Evolutionary conservation across 768 basidiomycete species (phyloP).

Genomic region (Gloeopeniophorella convolvens): DNA sequence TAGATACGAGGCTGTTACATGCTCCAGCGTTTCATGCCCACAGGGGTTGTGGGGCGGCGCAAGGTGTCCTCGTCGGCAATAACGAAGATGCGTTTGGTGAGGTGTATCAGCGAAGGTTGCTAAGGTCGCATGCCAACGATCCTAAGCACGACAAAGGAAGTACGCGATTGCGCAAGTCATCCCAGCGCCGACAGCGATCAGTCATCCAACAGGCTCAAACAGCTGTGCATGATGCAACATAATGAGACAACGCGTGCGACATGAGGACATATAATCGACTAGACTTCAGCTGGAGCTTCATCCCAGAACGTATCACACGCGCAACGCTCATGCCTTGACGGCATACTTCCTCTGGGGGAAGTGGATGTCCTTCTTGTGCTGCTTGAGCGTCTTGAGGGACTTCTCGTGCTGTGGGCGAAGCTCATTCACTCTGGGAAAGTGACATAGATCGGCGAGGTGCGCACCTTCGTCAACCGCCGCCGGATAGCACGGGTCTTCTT

Average conservation of each 20-base stretch:
- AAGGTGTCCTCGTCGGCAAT: no score
- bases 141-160: no score
- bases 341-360: constrained; percentile 94
- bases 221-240: constrained; percentile 15
- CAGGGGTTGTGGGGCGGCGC: no score
- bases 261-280: constrained; percentile 29
- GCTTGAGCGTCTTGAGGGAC: constrained; percentile 84
- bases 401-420: constrained; percentile 62
- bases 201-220: constrained; percentile 6
- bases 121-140: no score
- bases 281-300: constrained; percentile 26
- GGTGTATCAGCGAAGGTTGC: no score
- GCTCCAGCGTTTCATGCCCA: no score
- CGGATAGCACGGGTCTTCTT: constrained; percentile 99
- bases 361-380: constrained; percentile 90
- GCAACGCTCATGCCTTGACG: constrained; percentile 70
- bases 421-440: constrained; percentile 2
- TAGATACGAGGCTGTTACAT: no score
- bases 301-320: constrained; percentile 19
- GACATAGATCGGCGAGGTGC: constrained; percentile 22
- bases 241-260: constrained; percentile 21
- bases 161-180: no score
- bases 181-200: background rate
- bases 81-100: no score
- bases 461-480: constrained; percentile 84